Conservation (phyloP, 208 protist genomes). For the Strigomonas culicis region DNA sequence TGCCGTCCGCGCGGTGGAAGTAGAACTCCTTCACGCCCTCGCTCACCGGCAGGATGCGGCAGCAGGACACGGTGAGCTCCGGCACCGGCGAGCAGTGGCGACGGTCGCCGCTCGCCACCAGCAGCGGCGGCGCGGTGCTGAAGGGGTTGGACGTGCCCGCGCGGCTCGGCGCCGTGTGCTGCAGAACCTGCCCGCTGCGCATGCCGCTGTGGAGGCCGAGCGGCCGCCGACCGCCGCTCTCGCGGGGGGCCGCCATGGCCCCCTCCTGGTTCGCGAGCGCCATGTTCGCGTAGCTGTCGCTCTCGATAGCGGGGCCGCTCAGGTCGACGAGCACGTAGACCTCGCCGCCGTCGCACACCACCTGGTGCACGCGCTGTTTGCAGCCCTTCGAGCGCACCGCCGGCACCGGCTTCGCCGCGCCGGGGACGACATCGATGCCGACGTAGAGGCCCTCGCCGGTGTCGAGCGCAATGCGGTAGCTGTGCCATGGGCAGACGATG, state of each 20-base stretch:
- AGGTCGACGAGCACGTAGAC: conserved; percentile 68
- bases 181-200: conserved; percentile 67
- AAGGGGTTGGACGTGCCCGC: conserved; percentile 17
- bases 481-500: conserved; percentile 90
- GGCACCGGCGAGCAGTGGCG: background rate
- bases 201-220: conserved; percentile 41
- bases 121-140: background rate
- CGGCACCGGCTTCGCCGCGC: conserved; percentile 28
- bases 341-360: conserved; percentile 54
- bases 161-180: conserved; percentile 9
- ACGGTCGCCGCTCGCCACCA: conserved; percentile 1
- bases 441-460: conserved; percentile 87
- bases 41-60: conserved; percentile 33
- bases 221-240: conserved; percentile 4
- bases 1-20: conserved; percentile 28
- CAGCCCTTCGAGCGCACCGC: conserved; percentile 71
- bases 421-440: conserved; percentile 44
- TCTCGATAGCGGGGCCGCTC: conserved; percentile 43
- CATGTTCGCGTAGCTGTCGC: conserved; percentile 79
- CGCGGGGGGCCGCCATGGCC: conserved; percentile 31
- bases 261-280: conserved; percentile 60
- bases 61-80: conserved; percentile 30
- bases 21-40: conserved; percentile 46
- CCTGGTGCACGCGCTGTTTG: conserved; percentile 80
- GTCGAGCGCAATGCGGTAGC: conserved; percentile 87